Evolutionary conservation across 192 early-diverging fungal species (phyloP).

Genomic region (Coemansia sp.): DNA sequence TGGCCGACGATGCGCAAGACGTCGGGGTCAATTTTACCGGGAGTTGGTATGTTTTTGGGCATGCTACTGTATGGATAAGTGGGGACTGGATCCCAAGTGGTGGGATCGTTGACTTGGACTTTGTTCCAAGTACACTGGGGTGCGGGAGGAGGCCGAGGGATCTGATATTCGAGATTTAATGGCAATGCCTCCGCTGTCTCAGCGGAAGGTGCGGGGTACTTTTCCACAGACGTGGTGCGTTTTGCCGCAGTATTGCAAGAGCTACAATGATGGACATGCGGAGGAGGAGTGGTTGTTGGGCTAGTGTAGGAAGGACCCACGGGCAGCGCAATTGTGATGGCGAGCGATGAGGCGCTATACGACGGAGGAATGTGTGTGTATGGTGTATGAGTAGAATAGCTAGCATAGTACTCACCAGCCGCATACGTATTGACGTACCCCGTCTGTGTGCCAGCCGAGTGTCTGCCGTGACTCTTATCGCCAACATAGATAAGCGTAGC

Average conservation of each 20-base stretch:
- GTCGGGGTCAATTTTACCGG: constrained; percentile 54
- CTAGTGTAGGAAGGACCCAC: not conserved
- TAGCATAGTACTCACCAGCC: not conserved
- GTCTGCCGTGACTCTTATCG: not conserved
- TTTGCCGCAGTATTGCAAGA: not conserved
- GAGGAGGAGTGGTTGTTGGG: not conserved
- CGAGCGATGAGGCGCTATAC: not conserved
- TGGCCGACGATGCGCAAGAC: constrained; percentile 44
- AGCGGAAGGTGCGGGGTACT: not conserved
- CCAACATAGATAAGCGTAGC: not conserved
- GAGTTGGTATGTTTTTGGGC: not conserved
- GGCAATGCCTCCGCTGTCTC: not conserved
- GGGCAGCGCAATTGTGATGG: constrained; percentile 4
- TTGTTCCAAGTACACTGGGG: constrained; percentile 19
- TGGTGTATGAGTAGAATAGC: not conserved
- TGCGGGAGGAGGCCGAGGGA: not conserved
- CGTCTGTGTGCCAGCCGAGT: not conserved
- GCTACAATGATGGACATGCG: not conserved
- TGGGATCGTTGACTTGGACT: constrained; percentile 22
- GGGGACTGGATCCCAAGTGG: constrained; percentile 6
- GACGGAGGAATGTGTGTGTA: not conserved
- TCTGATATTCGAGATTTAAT: not conserved
- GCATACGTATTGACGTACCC: not conserved
- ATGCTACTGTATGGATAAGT: constrained; percentile 12
- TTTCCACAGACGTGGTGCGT: not conserved